phyloP scores from a whole-genome alignment of 345 rosid species.

The Brassica nigra region DNA sequence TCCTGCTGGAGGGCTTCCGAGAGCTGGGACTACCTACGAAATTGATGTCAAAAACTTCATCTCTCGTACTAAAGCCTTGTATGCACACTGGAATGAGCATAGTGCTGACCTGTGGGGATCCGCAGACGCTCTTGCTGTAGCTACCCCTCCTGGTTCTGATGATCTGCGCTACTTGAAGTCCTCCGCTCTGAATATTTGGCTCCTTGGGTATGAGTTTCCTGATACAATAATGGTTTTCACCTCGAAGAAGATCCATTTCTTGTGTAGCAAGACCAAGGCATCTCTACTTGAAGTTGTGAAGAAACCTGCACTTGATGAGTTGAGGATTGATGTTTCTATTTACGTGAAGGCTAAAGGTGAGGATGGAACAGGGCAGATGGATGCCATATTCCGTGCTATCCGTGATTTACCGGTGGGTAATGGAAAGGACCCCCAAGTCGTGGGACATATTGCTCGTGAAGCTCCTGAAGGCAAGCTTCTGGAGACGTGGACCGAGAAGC shows the following conservation, averaged over 20 bases:
- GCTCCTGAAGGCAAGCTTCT: conserved; percentile 83
- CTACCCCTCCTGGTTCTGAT: conserved; percentile 79
- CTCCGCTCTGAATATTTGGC: conserved; percentile 82
- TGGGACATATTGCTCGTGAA: conserved; percentile 77
- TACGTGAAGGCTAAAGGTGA: conserved; percentile 72
- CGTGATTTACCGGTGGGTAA: conserved; percentile 18
- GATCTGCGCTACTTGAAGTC: conserved; percentile 85
- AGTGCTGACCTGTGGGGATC: conserved; percentile 67
- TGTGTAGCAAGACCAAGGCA: conserved; percentile 76
- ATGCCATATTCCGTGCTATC: conserved; percentile 59
- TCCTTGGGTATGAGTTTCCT: conserved; percentile 90
- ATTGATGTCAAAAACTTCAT: conserved; percentile 62
- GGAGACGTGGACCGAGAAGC: conserved; percentile 74
- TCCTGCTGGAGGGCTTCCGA: conserved; percentile 28
- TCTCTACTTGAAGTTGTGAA: conserved; percentile 70
- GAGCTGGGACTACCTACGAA: conserved; percentile 38
- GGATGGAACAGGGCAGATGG: conserved; percentile 70
- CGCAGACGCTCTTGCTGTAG: conserved; percentile 63
- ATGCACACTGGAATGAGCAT: conserved; percentile 65
- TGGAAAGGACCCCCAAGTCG: conserved; percentile 49
- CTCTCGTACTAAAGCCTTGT: conserved; percentile 61
- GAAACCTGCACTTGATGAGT: conserved; percentile 60
- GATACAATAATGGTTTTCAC: conserved; percentile 87
- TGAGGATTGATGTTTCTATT: conserved; percentile 62
- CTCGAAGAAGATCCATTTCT: conserved; percentile 71